Base-by-base conservation (phyloP, 805 yeast genomes). In the Starmera pachycereana region DNA sequence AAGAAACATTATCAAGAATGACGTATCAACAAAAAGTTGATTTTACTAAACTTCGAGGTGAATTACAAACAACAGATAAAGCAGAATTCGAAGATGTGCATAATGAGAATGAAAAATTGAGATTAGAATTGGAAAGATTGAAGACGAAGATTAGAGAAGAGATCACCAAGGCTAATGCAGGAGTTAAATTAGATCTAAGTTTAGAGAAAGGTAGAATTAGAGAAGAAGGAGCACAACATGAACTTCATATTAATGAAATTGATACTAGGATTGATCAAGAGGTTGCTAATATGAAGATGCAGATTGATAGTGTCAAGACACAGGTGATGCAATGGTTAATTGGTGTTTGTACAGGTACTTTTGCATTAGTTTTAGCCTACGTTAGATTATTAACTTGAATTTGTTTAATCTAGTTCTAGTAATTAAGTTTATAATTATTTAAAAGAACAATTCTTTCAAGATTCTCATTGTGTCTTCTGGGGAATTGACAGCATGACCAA, bases 251-350 rank as follows among this genome's bases (percentile, higher is more conserved):
- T 44, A 92, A 87, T 58, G 98, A 92, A 54, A 87, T 96, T 4
- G 94, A 88, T 56, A 86, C 96, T 4, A 71, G 96, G 47, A 89
- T 92, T 40, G 97, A 92, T 58, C 95, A 92, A 61, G 98, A 92
- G 54, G 81, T 92, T 25, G 81, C 90, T 32, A 90, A 92, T 57
- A 85, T 92, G 76, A 89, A 85, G 61, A 85, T 89, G 70, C 96
- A 90, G 62, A 88, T 92, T 49, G 96, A 92, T 54, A 78, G 86
- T 35, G 96, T 90, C 29, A 92, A 92, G 65, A 86, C 96, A 2
- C 97, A 92, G 59, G 97, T 92, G 37, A 76, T 88, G 80, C 98
- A 92, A 63, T 92, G 98, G 98, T 72, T 92, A 47, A 87, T 92
- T 52, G 97, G 97, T 69, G 97, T 92, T 14, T 85, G 95, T 56